Conservation (phyloP, 2,329 filamentous ascomycete species). For the Ambrosiella beaveri region DNA sequence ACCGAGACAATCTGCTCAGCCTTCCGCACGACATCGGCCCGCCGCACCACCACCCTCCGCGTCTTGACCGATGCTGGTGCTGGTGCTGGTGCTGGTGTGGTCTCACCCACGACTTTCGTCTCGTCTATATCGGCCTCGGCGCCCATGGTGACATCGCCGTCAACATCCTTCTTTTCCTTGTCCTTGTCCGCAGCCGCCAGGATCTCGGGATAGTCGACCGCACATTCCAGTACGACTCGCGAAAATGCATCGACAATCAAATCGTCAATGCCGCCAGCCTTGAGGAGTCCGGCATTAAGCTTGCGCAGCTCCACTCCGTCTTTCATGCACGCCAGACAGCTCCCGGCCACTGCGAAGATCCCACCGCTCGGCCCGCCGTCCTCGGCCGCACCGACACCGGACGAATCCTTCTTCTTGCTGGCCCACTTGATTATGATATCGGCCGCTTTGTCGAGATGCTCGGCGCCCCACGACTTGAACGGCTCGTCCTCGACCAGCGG, state of each 20-base stretch:
- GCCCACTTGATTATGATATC: constrained; percentile 40
- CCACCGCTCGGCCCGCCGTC: not conserved
- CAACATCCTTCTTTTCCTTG: not conserved
- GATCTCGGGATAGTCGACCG: constrained; percentile 5
- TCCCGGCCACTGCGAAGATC: not conserved
- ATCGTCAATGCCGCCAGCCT: constrained; percentile 72
- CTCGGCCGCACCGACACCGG: not conserved
- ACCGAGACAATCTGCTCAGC: constrained; percentile 37
- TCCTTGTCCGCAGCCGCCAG: constrained; percentile 10
- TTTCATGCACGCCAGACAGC: constrained; percentile 36
- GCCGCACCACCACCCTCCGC: constrained; percentile 30
- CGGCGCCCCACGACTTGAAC: constrained; percentile 35
- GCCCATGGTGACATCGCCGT: constrained; percentile 11
- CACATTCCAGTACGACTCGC: constrained; percentile 9
- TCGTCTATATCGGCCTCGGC: constrained; percentile 18
- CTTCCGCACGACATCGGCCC: constrained; percentile 42
- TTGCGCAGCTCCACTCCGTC: constrained; percentile 44
- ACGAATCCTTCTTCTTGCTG: not conserved
- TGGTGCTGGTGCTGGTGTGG: not conserved
- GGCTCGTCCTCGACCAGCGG: constrained; percentile 31
- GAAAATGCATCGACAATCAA: constrained; percentile 85
- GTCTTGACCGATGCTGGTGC: constrained; percentile 16
- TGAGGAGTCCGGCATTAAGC: constrained; percentile 77
- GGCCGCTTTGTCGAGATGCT: constrained; percentile 41
- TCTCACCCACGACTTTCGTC: not conserved